Conservation (phyloP, 495 filamentous ascomycete genomes). For the Lepidopterella palustris region DNA sequence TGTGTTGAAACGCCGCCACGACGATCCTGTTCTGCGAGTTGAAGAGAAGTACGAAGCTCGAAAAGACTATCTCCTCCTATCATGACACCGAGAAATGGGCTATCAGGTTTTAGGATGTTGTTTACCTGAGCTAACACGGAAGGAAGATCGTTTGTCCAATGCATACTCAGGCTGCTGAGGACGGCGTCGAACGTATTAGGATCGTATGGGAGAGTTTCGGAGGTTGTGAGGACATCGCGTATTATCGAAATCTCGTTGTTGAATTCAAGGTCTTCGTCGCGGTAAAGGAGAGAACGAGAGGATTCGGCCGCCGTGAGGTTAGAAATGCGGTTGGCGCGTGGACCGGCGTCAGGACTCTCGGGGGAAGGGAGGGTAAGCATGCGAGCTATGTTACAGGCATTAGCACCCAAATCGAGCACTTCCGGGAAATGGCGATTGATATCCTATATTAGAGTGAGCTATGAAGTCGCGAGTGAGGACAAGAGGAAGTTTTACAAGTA, state of each 20-base stretch:
- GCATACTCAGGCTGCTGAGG: slow-evolving; percentile 76
- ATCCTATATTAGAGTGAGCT: slow-evolving; percentile 49
- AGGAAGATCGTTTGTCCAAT: slow-evolving; percentile 97
- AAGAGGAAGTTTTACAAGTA: slow-evolving; percentile 53
- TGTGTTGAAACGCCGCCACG: slow-evolving; percentile 82
- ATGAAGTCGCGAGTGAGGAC: slow-evolving; percentile 1
- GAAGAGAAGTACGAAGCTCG: slow-evolving; percentile 88
- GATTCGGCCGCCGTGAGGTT: slow-evolving; percentile 76
- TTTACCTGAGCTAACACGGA: slow-evolving; percentile 74
- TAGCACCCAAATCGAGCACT: slow-evolving; percentile 91
- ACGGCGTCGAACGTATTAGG: slow-evolving; percentile 81
- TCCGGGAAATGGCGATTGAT: slow-evolving; percentile 80
- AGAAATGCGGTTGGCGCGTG: slow-evolving; percentile 59
- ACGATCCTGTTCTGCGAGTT: slow-evolving; percentile 84
- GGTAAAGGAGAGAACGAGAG: slow-evolving; percentile 68
- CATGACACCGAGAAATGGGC: slow-evolving; percentile 92
- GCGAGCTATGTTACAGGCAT: slow-evolving; percentile 88
- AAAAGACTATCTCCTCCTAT: slow-evolving; percentile 90
- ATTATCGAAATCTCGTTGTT: slow-evolving; percentile 63
- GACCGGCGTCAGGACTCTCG: slow-evolving; percentile 46
- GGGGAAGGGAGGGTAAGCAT: slow-evolving; percentile 60
- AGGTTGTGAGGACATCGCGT: slow-evolving; percentile 59
- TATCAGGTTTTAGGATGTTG: slow-evolving; percentile 77
- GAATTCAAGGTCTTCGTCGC: slow-evolving; percentile 70
- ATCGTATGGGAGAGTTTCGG: slow-evolving; percentile 70